These are phyloP conservation scores for Dryadomyces quercivorus DNA, from an alignment of 2,329 filamentous ascomycete genomes.

Conservation along the genomic window DNA sequence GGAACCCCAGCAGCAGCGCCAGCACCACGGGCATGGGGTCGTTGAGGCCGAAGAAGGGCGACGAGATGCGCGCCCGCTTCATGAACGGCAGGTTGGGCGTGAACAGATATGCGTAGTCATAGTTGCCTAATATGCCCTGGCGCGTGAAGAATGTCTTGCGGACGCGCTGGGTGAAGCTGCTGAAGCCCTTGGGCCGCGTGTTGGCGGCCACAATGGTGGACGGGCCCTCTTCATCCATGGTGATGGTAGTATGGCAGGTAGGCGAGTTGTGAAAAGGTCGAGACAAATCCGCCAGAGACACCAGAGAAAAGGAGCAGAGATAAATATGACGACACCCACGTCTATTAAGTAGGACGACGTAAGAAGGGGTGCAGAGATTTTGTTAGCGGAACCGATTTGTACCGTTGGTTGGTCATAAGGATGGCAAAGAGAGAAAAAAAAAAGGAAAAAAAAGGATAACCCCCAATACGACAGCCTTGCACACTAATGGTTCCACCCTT, in stretches of 20 bases:
- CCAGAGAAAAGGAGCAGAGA: neutral
- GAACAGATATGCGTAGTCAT: constrained; percentile 87
- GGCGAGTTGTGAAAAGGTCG: neutral
- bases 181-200: constrained; percentile 7
- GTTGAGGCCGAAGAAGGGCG: constrained; percentile 76
- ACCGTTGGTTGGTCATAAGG: neutral
- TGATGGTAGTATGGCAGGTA: neutral
- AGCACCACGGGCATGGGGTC: constrained; percentile 66
- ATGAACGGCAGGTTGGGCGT: constrained; percentile 73
- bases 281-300: neutral
- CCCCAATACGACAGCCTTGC: neutral
- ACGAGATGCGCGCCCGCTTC: constrained; percentile 42
- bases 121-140: constrained; percentile 69
- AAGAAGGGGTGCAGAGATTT: neutral
- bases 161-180: no score
- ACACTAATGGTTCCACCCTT: neutral
- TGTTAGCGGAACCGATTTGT: neutral
- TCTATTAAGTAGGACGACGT: neutral
- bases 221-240: constrained; percentile 45
- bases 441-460: neutral
- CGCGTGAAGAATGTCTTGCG: constrained; percentile 35
- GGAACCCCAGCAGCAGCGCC: constrained; percentile 62
- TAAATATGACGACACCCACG: neutral
- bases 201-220: constrained; percentile 32
- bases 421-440: neutral